phyloP scores from a whole-genome alignment of 768 basidiomycete species.

The Paxillus involutus region DNA sequence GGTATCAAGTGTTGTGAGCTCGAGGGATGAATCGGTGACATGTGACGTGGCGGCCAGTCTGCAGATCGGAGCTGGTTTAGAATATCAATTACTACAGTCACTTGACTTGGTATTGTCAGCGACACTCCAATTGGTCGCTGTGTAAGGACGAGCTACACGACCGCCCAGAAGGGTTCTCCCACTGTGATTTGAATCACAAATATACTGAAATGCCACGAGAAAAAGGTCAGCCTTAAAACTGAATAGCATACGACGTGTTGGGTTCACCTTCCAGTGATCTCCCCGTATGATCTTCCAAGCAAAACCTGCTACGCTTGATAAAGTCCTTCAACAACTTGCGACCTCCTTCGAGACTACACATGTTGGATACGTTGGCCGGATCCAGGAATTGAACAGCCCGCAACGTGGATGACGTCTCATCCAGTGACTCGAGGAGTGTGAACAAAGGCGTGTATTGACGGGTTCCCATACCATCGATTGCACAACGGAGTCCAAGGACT shows the following conservation, averaged over 20 bases:
- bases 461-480: not conserved
- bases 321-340: not conserved
- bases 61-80: too few species aligned
- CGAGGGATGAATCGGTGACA: too few species aligned
- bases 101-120: too few species aligned
- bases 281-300: constrained; percentile 5
- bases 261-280: not conserved
- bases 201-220: not conserved
- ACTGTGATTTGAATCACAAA: not conserved
- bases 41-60: not conserved
- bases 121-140: too few species aligned
- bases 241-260: not conserved
- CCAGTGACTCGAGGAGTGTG: not conserved
- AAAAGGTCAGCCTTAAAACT: not conserved
- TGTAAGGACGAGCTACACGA: too few species aligned
- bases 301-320: not conserved
- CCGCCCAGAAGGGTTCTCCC: too few species aligned
- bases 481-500: not conserved
- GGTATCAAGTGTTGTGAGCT: too few species aligned
- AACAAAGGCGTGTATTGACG: not conserved
- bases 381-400: constrained; percentile 1
- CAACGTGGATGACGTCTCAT: not conserved
- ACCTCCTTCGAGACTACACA: not conserved
- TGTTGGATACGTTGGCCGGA: not conserved
- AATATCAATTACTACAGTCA: too few species aligned